Conservation (phyloP, 2,329 filamentous ascomycete genomes). For the Alternaria longipes region DNA sequence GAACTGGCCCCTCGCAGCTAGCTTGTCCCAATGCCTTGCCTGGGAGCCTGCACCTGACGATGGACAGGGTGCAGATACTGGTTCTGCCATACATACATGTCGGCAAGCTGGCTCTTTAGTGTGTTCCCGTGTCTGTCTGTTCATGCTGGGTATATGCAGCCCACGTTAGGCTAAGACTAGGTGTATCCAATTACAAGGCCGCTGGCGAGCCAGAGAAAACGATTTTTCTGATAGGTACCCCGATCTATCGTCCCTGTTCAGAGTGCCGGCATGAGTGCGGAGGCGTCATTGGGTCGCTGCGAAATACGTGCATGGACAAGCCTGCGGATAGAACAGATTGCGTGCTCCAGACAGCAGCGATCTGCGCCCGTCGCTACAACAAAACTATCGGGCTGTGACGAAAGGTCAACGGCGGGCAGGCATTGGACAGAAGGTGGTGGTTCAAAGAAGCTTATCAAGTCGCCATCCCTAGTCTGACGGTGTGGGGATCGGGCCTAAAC, state of each 20-base stretch:
- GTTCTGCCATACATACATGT: constrained; percentile 18
- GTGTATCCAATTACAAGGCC: constrained; percentile 35
- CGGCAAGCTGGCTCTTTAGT: constrained; percentile 29
- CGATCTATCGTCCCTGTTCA: constrained; percentile 21
- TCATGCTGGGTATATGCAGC: constrained; percentile 50
- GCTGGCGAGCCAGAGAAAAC: constrained; percentile 26
- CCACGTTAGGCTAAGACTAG: constrained; percentile 30
- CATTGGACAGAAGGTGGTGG: constrained; percentile 29
- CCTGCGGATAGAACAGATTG: constrained; percentile 32
- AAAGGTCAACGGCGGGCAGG: constrained; percentile 17
- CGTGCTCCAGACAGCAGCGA: constrained; percentile 31
- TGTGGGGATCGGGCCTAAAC: constrained; percentile 29
- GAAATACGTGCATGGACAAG: constrained; percentile 22
- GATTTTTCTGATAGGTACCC: constrained; percentile 43
- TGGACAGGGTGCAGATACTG: constrained; percentile 16
- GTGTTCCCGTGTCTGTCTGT: constrained; percentile 51
- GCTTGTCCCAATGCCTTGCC: constrained; percentile 11
- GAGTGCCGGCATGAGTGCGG: constrained; percentile 31
- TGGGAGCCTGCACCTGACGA: constrained; percentile 21
- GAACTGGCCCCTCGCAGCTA: constrained; percentile 12
- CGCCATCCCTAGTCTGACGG: constrained; percentile 29
- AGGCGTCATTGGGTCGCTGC: constrained; percentile 30
- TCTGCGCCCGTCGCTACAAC: constrained; percentile 14
- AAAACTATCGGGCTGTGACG: constrained; percentile 11
- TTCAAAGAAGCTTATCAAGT: constrained; percentile 44